Percentiles rank a stretch among this genome's conserved stretches.
phyloP scores from a whole-genome alignment of 768 basidiomycete species.

The Tricholoma furcatifolium region DNA sequence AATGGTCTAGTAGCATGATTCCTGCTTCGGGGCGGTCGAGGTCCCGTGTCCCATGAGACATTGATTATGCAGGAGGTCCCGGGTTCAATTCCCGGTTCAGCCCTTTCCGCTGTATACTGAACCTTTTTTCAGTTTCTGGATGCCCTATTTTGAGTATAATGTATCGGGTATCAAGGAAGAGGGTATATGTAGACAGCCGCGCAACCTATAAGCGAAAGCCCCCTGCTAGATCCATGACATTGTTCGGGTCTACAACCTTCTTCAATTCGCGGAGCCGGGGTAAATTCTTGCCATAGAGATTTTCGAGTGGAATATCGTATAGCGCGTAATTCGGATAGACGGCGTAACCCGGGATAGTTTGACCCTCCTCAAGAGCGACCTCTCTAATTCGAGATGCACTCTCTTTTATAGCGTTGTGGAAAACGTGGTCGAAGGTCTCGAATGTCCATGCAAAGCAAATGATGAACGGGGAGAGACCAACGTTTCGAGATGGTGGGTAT shows the following conservation, averaged over 20 bases:
- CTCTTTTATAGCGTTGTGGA: constrained; percentile 37
- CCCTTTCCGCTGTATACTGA: too few species aligned
- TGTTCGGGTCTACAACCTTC: constrained; percentile 46
- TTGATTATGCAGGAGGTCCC: constrained; percentile 22
- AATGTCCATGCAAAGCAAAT: constrained; percentile 44
- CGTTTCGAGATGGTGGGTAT: constrained; percentile 19
- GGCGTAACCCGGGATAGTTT: constrained; percentile 31
- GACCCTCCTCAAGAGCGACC: constrained; percentile 37
- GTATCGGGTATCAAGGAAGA: too few species aligned
- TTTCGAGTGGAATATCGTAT: constrained; percentile 45
- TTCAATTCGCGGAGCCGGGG: constrained; percentile 38
- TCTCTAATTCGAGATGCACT: constrained; percentile 38
- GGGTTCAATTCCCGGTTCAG: constrained; percentile 19
- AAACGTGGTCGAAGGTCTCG: constrained; percentile 33
- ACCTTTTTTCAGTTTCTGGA: too few species aligned
- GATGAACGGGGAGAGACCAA: constrained; percentile 42
- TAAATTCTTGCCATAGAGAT: constrained; percentile 52
- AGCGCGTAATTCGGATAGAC: constrained; percentile 64
- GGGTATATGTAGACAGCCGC: too few species aligned
- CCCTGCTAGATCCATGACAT: constrained; percentile 64
- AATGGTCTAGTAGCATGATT: too few species aligned
- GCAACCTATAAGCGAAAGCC: constrained; percentile 37
- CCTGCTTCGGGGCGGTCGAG: too few species aligned
- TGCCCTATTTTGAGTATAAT: too few species aligned
- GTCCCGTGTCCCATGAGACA: too few species aligned